These are phyloP conservation scores for Glutinoglossum americanum DNA, from an alignment of 495 filamentous ascomycete genomes.

Conservation along the genomic window DNA sequence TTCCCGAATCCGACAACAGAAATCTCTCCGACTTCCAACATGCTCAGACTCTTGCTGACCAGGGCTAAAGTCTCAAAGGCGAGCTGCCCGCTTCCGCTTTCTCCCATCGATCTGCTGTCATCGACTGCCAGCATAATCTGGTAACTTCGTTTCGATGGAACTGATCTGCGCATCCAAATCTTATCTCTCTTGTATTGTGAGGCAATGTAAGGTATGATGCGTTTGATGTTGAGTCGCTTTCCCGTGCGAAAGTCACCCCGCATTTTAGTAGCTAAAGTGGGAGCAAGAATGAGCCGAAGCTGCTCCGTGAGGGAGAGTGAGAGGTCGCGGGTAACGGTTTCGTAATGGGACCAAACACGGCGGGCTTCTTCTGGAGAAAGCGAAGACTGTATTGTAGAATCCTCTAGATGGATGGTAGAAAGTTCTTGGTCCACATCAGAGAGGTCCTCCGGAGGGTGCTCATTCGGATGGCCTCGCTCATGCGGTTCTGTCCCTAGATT, in stretches of 20 bases:
- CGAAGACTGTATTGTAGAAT: conserved; percentile 1
- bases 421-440: conserved; percentile 54
- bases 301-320: conserved; percentile 80
- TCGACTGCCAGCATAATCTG: conserved; percentile 96
- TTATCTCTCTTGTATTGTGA: conserved; percentile 96
- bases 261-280: conserved; percentile 86
- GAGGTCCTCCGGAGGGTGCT: conserved; percentile 24
- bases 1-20: conserved; percentile 79
- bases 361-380: conserved; percentile 40
- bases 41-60: conserved; percentile 59
- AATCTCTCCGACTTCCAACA: conserved; percentile 84
- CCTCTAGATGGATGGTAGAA: conserved; percentile 34
- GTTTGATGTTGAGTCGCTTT: conserved; percentile 95
- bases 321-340: conserved; percentile 59
- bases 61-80: conserved; percentile 87
- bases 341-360: conserved; percentile 66
- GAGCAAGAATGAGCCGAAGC: conserved; percentile 82
- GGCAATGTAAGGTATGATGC: conserved; percentile 97
- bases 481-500: conserved; percentile 6
- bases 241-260: conserved; percentile 94
- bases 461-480: conserved; percentile 18
- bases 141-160: conserved; percentile 81
- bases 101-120: conserved; percentile 81
- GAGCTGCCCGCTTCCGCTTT: conserved; percentile 41
- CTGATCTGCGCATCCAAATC: conserved; percentile 92